Conservation (phyloP, 305 asterid species). For the Solanum hybrid region DNA sequence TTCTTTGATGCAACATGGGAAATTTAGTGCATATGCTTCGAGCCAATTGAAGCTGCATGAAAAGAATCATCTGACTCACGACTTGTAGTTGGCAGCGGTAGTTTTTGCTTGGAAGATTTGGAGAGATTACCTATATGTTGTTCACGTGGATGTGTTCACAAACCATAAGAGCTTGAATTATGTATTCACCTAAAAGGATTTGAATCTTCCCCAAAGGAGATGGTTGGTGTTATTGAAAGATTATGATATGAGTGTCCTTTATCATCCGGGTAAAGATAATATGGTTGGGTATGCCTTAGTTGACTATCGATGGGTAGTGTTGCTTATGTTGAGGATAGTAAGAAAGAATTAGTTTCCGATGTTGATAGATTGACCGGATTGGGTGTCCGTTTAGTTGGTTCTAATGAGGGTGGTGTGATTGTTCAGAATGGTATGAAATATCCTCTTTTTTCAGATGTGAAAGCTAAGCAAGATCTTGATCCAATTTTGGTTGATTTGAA, state of each 20-base stretch:
- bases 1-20: background rate
- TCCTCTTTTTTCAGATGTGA: background rate
- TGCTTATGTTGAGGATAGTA: background rate
- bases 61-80: background rate
- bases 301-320: background rate
- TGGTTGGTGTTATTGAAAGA: background rate
- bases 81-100: background rate
- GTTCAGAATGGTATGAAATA: background rate
- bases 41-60: background rate
- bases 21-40: background rate
- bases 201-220: background rate
- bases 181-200: background rate
- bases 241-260: too few species aligned
- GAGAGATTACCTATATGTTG: background rate
- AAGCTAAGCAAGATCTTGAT: background rate
- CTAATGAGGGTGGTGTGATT: background rate
- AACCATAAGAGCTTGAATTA: background rate
- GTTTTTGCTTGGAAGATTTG: background rate
- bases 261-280: too few species aligned
- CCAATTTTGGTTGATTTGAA: background rate
- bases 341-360: background rate
- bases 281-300: background rate
- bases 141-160: background rate
- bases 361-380: background rate
- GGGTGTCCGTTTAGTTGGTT: background rate